phyloP scores from a whole-genome alignment of 2,329 filamentous ascomycete genomes.

The Aureobasidium mangrovei region DNA sequence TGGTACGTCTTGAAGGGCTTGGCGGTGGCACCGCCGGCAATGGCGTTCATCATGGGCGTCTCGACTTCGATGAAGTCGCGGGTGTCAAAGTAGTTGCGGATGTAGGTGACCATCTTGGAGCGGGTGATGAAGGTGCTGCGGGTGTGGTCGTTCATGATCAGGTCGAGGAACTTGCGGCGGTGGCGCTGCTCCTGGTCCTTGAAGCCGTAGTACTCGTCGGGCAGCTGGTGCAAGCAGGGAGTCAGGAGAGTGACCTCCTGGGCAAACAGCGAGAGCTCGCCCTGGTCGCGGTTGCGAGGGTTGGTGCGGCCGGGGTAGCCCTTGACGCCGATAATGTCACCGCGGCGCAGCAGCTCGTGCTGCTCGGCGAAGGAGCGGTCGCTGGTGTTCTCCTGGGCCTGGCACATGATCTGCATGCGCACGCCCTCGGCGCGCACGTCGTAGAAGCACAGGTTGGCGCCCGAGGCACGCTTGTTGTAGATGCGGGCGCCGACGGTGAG shows the following conservation, averaged over 20 bases:
- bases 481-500: slow-evolving; percentile 77
- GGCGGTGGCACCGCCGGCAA: slow-evolving; percentile 90
- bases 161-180: slow-evolving; percentile 86
- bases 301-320: slow-evolving; percentile 78
- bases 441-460: slow-evolving; percentile 85
- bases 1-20: slow-evolving; percentile 93
- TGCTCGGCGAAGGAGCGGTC: slow-evolving; percentile 71
- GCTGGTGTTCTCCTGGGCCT: slow-evolving; percentile 67
- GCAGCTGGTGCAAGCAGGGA: slow-evolving; percentile 84
- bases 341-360: slow-evolving; percentile 79
- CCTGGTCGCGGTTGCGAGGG: slow-evolving; percentile 80
- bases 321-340: slow-evolving; percentile 84
- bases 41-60: slow-evolving; percentile 95
- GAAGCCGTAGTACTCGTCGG: slow-evolving; percentile 87
- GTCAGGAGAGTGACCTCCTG: slow-evolving; percentile 76
- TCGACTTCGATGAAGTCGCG: slow-evolving; percentile 89
- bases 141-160: slow-evolving; percentile 91
- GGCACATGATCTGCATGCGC: slow-evolving; percentile 86
- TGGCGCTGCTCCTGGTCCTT: slow-evolving; percentile 91
- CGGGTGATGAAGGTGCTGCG: slow-evolving; percentile 77
- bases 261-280: slow-evolving; percentile 91
- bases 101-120: slow-evolving; percentile 78
- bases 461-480: slow-evolving; percentile 75
- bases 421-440: slow-evolving; percentile 68
- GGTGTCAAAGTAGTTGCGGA: slow-evolving; percentile 76